A percentile compares a stretch with the other conserved stretches of the same genome.
Evolutionary conservation across 2,329 filamentous ascomycete genomes (phyloP).

Genomic region (Scedosporium minutisporum): DNA sequence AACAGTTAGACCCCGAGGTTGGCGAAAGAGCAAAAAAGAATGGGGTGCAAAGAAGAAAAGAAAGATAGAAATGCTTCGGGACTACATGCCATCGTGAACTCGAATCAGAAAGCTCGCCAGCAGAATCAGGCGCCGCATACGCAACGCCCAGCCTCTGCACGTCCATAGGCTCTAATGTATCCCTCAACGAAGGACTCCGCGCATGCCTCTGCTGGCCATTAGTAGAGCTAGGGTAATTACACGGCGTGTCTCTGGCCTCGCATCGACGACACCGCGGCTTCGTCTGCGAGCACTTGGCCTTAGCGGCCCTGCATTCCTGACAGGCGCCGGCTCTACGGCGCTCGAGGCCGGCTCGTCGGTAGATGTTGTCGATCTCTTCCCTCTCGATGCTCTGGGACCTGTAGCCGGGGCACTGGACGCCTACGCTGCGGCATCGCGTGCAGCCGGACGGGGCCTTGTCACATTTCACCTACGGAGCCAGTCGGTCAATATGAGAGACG

Average conservation of each 20-base stretch:
- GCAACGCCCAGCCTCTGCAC: not conserved
- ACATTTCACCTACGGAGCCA: constrained; percentile 14
- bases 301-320: constrained; percentile 16
- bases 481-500: not conserved
- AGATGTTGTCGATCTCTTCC: constrained; percentile 17
- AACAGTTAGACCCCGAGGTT: no score
- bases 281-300: constrained; percentile 17
- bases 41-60: no score
- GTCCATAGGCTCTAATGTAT: not conserved
- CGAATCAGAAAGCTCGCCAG: not conserved
- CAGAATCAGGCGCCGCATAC: not conserved
- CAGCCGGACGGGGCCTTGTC: constrained; percentile 13
- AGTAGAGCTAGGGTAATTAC: constrained; percentile 10
- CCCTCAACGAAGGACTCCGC: not conserved
- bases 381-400: constrained; percentile 11
- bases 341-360: constrained; percentile 17
- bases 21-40: no score
- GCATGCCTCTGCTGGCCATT: not conserved
- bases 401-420: constrained; percentile 17
- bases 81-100: not conserved
- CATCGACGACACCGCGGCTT: constrained; percentile 18
- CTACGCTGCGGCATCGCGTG: constrained; percentile 15
- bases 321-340: constrained; percentile 19
- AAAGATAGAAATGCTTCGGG: no score
- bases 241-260: constrained; percentile 12